Percentiles rank a stretch among this genome's conserved stretches.
Evolutionary conservation across 768 basidiomycete species (phyloP).

Genomic region (Amanita polypyramis): DNA sequence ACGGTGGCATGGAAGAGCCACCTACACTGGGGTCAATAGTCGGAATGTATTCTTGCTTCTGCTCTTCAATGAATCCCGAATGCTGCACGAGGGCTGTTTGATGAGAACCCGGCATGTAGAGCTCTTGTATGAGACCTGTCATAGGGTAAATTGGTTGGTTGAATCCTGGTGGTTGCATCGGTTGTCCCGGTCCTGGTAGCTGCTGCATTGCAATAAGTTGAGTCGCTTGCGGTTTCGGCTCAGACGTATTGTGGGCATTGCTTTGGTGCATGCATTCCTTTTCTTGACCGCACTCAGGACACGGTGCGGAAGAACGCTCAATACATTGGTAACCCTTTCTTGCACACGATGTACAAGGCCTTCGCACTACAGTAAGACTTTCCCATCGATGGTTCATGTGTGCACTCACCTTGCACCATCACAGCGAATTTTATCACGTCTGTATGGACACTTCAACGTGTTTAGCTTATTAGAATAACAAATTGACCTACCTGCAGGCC

Average conservation of each 20-base stretch:
- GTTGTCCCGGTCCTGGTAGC: background rate
- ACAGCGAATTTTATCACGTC: conserved; percentile 55
- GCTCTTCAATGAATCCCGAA: background rate
- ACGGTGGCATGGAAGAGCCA: background rate
- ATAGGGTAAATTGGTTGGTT: conserved; percentile 2
- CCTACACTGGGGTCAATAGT: background rate
- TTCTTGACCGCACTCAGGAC: conserved; percentile 31
- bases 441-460: conserved; percentile 15
- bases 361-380: conserved; percentile 13
- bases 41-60: background rate
- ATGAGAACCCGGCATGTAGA: conserved; percentile 3
- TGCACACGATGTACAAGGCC: conserved; percentile 40
- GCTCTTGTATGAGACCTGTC: conserved; percentile 3
- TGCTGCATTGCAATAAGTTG: background rate
- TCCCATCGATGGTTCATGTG: conserved; percentile 7
- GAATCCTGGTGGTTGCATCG: conserved; percentile 1
- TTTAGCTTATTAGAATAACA: background rate
- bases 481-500: conserved; percentile 41
- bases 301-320: conserved; percentile 36
- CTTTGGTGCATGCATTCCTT: conserved; percentile 36
- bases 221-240: background rate
- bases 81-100: conserved; percentile 7
- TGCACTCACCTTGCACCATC: conserved; percentile 39
- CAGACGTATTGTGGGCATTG: background rate
- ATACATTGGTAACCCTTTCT: conserved; percentile 43